Evolutionary conservation across 1,139 yeast species (phyloP), one percentile per base, ranked within the genome.

Genomic region (Geotrichum fermentans): DNA sequence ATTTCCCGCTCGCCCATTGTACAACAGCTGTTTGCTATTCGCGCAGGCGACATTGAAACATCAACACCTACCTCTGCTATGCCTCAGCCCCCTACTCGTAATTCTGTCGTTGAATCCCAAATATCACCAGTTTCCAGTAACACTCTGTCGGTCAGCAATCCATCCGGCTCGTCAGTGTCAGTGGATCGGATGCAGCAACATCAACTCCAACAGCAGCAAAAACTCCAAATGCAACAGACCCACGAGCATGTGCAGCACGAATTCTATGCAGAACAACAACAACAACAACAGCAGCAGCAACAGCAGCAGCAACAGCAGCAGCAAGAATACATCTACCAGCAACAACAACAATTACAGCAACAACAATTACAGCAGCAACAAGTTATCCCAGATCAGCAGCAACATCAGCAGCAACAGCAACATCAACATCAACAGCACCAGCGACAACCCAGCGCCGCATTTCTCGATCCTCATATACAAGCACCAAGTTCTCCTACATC

Each of bases 1-100:
- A 86, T 94, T 40, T 79, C 95, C 0, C 77, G 80, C 53, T 61
- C 66, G 10, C 76, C 75, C 43, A 79, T 82, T 55, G 95, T 89
- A 2, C 77, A 80, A 56, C 73, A 76, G 47, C 73, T 92, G 50
- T 92, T 90, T 65, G 84, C 80, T 13, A 69, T 86, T 5, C 73
- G 80, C 49, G 79, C 79, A 13, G 87, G 87, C 47, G 94, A 85
- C 63, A 73, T 71, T 16, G 74, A 71, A 54, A 60, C 69, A 13
- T 59, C 64, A 14, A 69, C 60, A 70, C 74, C 61, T 30, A 60
- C 66, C 48, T 67, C 57, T 65, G 69, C 54, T 56, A 66, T 59
- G 78, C 78, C 67, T 51, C 69, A 54, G 64, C 74, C 63, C n/a
- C 67, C 59, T 52, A 57, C 16, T 7, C 45, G 45, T 13, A 26